phyloP scores from a whole-genome alignment of 1,284 basidiomycete genomes.

The Trichosporon sp. region DNA sequence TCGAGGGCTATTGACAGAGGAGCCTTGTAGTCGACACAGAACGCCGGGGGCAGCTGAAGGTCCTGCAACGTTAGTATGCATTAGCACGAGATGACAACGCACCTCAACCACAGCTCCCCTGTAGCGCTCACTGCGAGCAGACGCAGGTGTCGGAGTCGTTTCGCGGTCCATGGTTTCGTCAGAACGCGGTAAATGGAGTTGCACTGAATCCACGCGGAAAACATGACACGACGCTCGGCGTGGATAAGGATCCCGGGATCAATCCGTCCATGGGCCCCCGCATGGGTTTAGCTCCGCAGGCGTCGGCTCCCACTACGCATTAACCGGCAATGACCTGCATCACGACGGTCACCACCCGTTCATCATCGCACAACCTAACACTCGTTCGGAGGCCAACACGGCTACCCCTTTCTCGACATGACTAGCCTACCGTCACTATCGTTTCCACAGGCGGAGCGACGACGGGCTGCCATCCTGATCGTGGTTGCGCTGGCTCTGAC shows the following conservation, averaged over 20 bases:
- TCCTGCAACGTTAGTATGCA: constrained; percentile 62
- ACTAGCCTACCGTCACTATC: constrained; percentile 30
- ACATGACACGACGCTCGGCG: constrained; percentile 14
- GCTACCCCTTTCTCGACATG: constrained; percentile 16
- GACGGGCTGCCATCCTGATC: constrained; percentile 29
- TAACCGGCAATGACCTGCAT: constrained; percentile 13
- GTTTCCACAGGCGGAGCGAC: constrained; percentile 28
- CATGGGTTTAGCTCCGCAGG: constrained; percentile 13
- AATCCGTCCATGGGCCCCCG: constrained; percentile 16
- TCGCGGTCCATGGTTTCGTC: constrained; percentile 42
- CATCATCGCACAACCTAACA: not conserved
- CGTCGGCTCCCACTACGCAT: constrained; percentile 9
- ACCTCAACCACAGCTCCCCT: constrained; percentile 73
- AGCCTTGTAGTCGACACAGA: constrained; percentile 73
- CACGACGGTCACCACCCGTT: not conserved
- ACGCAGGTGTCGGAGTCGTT: constrained; percentile 46
- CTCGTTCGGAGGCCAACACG: not conserved
- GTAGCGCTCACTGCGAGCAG: constrained; percentile 63
- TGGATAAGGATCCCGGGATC: constrained; percentile 10
- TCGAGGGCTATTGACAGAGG: constrained; percentile 74
- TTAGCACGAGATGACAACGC: constrained; percentile 16
- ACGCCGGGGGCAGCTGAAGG: constrained; percentile 83
- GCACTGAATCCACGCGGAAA: constrained; percentile 19
- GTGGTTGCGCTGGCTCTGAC: constrained; percentile 30
- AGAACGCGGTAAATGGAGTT: not conserved